Base-by-base conservation (phyloP, 2,329 filamentous ascomycete genomes). In the Thelonectria olida region DNA sequence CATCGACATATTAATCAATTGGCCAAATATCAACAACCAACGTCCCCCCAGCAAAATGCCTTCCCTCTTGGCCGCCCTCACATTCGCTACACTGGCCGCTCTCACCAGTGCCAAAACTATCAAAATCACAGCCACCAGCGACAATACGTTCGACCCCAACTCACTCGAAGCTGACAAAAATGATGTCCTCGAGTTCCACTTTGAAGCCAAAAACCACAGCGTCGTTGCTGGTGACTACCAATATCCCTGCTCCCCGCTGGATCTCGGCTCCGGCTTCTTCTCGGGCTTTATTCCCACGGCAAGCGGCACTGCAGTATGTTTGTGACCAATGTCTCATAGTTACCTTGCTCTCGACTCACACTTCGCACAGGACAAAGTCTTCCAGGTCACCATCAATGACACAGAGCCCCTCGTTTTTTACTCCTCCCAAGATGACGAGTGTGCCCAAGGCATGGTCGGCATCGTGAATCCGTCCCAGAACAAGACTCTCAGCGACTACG, bases 401-500 rank as follows among this genome's bases (percentile, higher is more conserved):
- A 74, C 71, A 6, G 70, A 77, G 1, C 74, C 77, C 28, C 70
- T 74, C 8, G 67, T 70, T n/a, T 78, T 79, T 66, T 79, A 78
- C 63, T 80, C 77, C n/a, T 76, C 75, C 7, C 76, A 77, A 41
- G 74, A 69, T n/a, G 67, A 72, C 23, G 76, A 79, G 50, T 79
- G 77, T 59, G 58, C 75, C 19, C 54, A 64, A 12, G 78, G 77
- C 53, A 79, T 79, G 78, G 76, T 78, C n/a, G 78, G 75, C 57
- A 76, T 78, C 52, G 69, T 79, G 62, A 79, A 78, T 64, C 72
- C 73, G 20, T 68, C 64, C 42, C 62, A 52, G 38, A 67, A 73
- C 51, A 62, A 70, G 58, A 77, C 70, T 7, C 69, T 77, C 2
- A 67, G 65, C 19, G 68, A 74, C 44, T 79, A 78, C 65, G 72